Percentiles rank a stretch among this genome's conserved stretches.
Evolutionary conservation across 345 rosid genomes (phyloP).

Genomic region (Lagerstroemia speciosa): DNA sequence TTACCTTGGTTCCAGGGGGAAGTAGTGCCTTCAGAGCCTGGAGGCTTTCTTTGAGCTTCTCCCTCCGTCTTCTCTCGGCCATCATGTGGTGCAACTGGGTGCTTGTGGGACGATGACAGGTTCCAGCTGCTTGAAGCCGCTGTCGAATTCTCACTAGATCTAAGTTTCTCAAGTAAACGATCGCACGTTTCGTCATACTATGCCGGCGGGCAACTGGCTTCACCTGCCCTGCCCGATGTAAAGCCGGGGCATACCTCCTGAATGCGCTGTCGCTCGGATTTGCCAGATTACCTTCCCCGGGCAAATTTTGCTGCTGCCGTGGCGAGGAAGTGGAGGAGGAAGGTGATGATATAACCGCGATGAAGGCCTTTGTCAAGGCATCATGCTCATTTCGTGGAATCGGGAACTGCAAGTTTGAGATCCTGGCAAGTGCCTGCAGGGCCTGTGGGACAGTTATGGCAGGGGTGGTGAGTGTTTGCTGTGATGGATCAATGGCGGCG

Average conservation of each 20-base stretch:
- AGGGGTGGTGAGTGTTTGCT: not conserved
- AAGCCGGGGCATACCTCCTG: slow-evolving; percentile 23
- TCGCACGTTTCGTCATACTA: slow-evolving; percentile 45
- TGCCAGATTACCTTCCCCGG: not conserved
- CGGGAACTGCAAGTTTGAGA: slow-evolving; percentile 23
- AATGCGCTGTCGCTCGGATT: slow-evolving; percentile 27
- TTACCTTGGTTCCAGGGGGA: slow-evolving; percentile 77
- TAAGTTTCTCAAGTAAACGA: slow-evolving; percentile 34
- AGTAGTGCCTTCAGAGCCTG: slow-evolving; percentile 58
- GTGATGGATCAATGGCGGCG: too few species aligned
- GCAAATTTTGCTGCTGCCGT: slow-evolving; percentile 17
- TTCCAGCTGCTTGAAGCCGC: slow-evolving; percentile 8
- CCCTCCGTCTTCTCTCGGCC: slow-evolving; percentile 79
- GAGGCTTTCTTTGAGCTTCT: slow-evolving; percentile 82
- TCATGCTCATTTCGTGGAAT: slow-evolving; percentile 35
- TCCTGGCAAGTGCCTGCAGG: slow-evolving; percentile 19
- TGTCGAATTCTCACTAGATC: slow-evolving; percentile 28
- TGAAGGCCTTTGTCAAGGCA: slow-evolving; percentile 53
- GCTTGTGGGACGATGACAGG: slow-evolving; percentile 22
- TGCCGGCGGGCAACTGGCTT: slow-evolving; percentile 14
- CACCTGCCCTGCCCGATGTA: slow-evolving; percentile 2
- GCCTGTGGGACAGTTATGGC: slow-evolving; percentile 14
- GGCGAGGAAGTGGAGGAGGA: slow-evolving; percentile 33
- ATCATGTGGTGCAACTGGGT: slow-evolving; percentile 83
- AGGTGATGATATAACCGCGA: slow-evolving; percentile 52